Conservation (phyloP, 2,329 filamentous ascomycete species). For the Zymoseptoria passerinii region DNA sequence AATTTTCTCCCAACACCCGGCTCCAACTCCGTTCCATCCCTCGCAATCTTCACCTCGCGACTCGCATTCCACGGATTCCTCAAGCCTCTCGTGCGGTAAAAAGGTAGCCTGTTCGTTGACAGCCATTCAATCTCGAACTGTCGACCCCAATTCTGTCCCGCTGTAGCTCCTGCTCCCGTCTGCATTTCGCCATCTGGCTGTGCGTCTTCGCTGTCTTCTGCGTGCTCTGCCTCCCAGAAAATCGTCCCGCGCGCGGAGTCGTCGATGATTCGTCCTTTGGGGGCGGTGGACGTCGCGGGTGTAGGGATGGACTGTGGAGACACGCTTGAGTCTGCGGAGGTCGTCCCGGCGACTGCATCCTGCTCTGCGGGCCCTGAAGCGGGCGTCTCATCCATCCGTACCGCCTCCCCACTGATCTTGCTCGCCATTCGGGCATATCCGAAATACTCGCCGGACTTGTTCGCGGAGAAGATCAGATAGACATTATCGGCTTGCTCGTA, state of each 20-base stretch:
- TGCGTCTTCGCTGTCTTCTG: slow-evolving; percentile 40
- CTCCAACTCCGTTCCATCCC: slow-evolving; percentile 90
- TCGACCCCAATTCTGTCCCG: slow-evolving; percentile 68
- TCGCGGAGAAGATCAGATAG: slow-evolving; percentile 89
- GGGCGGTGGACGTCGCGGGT: slow-evolving; percentile 66
- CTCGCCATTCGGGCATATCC: slow-evolving; percentile 89
- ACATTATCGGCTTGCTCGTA: slow-evolving; percentile 77
- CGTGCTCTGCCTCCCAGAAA: slow-evolving; percentile 80
- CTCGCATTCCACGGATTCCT: slow-evolving; percentile 95
- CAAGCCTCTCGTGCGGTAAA: slow-evolving; percentile 78
- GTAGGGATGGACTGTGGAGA: slow-evolving; percentile 73
- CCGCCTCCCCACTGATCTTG: slow-evolving; percentile 62
- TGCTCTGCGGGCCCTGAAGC: not conserved
- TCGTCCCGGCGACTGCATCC: slow-evolving; percentile 6
- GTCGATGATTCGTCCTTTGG: slow-evolving; percentile 80
- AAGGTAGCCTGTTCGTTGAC: slow-evolving; percentile 73
- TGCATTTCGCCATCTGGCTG: slow-evolving; percentile 23
- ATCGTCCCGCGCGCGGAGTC: slow-evolving; percentile 91
- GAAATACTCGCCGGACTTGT: slow-evolving; percentile 96
- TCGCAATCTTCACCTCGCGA: slow-evolving; percentile 88
- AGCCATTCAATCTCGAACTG: slow-evolving; percentile 89
- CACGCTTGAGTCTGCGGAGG: slow-evolving; percentile 38
- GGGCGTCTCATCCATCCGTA: slow-evolving; percentile 13
- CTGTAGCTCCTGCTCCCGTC: slow-evolving; percentile 36
- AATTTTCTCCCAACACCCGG: slow-evolving; percentile 69